Evolutionary conservation across 225 moss, liverwort and hornwort species (phyloP), one percentile per base, ranked within the genome.

Genomic region (Polytrichum formosum): DNA sequence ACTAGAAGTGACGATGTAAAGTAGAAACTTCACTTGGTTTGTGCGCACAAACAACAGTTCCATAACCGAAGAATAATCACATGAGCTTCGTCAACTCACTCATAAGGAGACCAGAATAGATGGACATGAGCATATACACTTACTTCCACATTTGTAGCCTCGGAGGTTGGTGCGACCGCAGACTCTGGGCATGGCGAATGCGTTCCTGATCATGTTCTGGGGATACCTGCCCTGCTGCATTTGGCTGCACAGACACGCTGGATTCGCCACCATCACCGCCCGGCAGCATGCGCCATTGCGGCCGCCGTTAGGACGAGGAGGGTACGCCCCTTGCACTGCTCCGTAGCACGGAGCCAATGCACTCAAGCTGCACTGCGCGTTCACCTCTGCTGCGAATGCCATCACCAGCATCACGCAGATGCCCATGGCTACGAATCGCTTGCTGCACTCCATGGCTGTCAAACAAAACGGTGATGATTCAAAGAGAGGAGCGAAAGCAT

Each of bases 111-210:
- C 46, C 3, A n/a, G 46, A 0, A 46, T 13, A 10, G 3, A 46
- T 46, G 46, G 13, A 46, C 46, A 31, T 31, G 46, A 46, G 46
- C 13, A 46, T 8, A 46, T 46, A 46, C 46, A 54, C 46, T 61
- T 20, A 79, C 81, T 20, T 82, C 81, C 81, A 61, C 74, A 78
- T 78, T 67, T 74, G 60, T 68, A 78, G 58, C 81, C 81, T 33
- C 70, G 69, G 46, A 82, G 85, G 81, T 63, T 65, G 31, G 25
- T 68, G 1, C 59, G 87, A 30, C 53, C 82, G 76, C 71, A 91
- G 70, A 79, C 85, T 75, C 65, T 89, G 79, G 63, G 86, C 81
- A 64, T 83, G 77, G 27, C 72, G 79, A 75, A 77, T 33, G 75
- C 87, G 61, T 63, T 70, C 31, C 75, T 81, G 23, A 89, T 67